phyloP scores from a whole-genome alignment of 2,329 filamentous ascomycete species.

The Seiridium cupressi region DNA sequence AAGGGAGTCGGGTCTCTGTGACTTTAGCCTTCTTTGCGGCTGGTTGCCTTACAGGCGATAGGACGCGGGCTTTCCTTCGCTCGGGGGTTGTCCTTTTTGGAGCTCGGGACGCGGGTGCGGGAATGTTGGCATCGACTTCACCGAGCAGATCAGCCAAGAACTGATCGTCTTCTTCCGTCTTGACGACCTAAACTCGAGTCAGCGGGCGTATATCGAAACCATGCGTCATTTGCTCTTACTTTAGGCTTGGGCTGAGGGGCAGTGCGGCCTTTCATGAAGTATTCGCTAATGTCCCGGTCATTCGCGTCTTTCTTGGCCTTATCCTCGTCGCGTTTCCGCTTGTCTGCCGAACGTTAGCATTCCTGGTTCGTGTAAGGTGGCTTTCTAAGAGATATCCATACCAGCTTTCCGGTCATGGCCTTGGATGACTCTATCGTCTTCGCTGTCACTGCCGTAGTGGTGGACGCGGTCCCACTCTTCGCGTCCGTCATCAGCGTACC shows the following conservation, averaged over 20 bases:
- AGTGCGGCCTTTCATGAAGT: conserved; percentile 77
- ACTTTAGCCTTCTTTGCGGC: conserved; percentile 57
- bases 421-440: conserved; percentile 55
- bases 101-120: conserved; percentile 50
- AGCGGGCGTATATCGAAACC: neutral
- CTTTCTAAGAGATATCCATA: conserved; percentile 18
- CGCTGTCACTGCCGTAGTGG: conserved; percentile 70
- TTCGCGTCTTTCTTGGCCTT: conserved; percentile 81
- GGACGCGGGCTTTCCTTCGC: conserved; percentile 73
- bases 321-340: conserved; percentile 85
- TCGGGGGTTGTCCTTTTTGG: conserved; percentile 67
- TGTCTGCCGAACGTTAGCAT: conserved; percentile 50
- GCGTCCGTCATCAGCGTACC: conserved; percentile 93
- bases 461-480: conserved; percentile 85
- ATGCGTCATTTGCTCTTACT: conserved; percentile 43
- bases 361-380: conserved; percentile 7
- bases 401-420: conserved; percentile 51
- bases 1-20: conserved; percentile 46
- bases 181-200: conserved; percentile 53
- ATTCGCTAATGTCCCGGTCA: conserved; percentile 90
- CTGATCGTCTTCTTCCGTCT: conserved; percentile 82
- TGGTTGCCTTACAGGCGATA: conserved; percentile 67
- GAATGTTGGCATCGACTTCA: conserved; percentile 79
- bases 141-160: conserved; percentile 84
- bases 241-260: conserved; percentile 75